These are phyloP conservation scores for Zygotorulaspora mrakii DNA, from an alignment of 1,139 yeast species.

Conservation along the genomic window DNA sequence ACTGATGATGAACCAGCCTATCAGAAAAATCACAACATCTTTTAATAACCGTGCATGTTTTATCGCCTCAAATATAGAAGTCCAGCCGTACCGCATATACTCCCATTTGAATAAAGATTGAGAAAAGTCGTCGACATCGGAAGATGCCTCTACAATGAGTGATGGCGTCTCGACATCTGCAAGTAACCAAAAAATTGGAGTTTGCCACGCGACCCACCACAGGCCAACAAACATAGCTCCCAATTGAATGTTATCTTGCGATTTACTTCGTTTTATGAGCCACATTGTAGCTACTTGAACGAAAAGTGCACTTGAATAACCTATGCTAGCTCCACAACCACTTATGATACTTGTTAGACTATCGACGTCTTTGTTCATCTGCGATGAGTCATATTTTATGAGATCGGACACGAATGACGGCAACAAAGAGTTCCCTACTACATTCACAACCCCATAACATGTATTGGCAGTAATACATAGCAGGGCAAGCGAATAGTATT, in stretches of 20 bases:
- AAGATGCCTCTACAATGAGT: slow-evolving; percentile 16
- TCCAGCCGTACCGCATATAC: slow-evolving; percentile 55
- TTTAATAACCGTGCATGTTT: slow-evolving; percentile 52
- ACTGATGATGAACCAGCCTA: slow-evolving; percentile 68
- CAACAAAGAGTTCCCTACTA: slow-evolving; percentile 68
- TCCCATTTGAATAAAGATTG: slow-evolving; percentile 15
- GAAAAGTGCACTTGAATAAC: slow-evolving; percentile 58
- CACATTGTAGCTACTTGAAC: slow-evolving; percentile 57
- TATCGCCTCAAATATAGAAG: slow-evolving; percentile 48
- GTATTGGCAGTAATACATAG: slow-evolving; percentile 58
- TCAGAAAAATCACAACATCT: slow-evolving; percentile 56
- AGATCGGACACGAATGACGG: slow-evolving; percentile 48
- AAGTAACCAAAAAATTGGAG: slow-evolving; percentile 50
- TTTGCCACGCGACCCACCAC: slow-evolving; percentile 69
- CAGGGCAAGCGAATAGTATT: slow-evolving; percentile 53
- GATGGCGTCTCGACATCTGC: slow-evolving; percentile 40
- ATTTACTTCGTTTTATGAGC: slow-evolving; percentile 44
- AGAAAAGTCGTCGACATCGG: slow-evolving; percentile 7
- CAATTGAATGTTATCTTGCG: slow-evolving; percentile 47
- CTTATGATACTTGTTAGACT: slow-evolving; percentile 47
- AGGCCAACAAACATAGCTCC: slow-evolving; percentile 58
- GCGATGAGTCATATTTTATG: slow-evolving; percentile 16
- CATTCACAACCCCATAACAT: slow-evolving; percentile 70
- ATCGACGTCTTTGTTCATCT: slow-evolving; percentile 25
- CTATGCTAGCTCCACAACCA: slow-evolving; percentile 64